A percentile compares a stretch with the other conserved stretches of the same genome.
Conservation (phyloP, 768 basidiomycete species). For the Nidularia sp. region DNA sequence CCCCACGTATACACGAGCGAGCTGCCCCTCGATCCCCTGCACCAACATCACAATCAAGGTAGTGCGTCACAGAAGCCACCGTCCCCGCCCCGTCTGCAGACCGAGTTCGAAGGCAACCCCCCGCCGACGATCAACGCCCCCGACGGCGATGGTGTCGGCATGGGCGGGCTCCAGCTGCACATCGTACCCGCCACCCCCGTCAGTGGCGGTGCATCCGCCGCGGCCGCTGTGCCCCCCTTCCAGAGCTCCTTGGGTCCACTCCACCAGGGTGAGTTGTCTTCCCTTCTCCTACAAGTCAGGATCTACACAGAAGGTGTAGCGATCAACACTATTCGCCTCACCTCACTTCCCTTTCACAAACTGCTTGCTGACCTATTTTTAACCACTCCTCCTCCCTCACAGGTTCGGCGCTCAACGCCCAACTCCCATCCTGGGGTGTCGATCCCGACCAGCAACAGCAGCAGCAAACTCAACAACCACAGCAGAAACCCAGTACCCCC, state of each 20-base stretch:
- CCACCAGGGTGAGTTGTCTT: slow-evolving; percentile 41
- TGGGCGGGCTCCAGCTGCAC: slow-evolving; percentile 61
- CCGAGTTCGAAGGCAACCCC: slow-evolving; percentile 41
- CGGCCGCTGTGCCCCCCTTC: slow-evolving; percentile 39
- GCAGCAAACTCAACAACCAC: not conserved
- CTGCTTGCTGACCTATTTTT: not conserved
- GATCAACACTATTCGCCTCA: not conserved
- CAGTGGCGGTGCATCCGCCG: slow-evolving; percentile 50
- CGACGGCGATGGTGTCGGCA: slow-evolving; percentile 48
- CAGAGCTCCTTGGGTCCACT: slow-evolving; percentile 45
- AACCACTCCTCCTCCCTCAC: not conserved
- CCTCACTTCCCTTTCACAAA: not conserved
- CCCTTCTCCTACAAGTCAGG: not conserved
- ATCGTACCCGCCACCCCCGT: slow-evolving; percentile 84
- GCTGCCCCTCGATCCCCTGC: slow-evolving; percentile 20
- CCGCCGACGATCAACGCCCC: slow-evolving; percentile 42
- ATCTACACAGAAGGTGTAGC: not conserved
- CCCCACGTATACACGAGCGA: slow-evolving; percentile 14
- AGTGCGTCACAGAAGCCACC: slow-evolving; percentile 42
- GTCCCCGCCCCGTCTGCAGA: slow-evolving; percentile 54
- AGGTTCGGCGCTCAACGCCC: not conserved
- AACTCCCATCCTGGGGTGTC: not conserved
- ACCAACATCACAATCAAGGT: slow-evolving; percentile 2
- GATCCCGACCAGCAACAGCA: not conserved
- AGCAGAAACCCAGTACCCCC: not conserved